Evolutionary conservation across 805 yeast species (phyloP).

Genomic region (Candida saitoana): DNA sequence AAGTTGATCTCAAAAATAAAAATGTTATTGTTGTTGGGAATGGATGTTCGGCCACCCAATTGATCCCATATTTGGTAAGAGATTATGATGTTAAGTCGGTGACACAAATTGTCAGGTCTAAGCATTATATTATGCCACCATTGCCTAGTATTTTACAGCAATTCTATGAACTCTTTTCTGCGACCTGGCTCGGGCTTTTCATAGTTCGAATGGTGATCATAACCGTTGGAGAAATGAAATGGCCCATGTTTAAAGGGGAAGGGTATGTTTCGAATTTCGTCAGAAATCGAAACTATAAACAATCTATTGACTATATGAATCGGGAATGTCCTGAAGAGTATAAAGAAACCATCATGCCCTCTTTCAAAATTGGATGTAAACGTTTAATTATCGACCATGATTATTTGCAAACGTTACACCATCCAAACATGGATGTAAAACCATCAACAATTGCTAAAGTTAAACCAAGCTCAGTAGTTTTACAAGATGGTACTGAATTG

Average conservation of each 20-base stretch:
- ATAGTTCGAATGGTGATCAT: conserved; percentile 23
- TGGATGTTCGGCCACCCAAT: conserved; percentile 8
- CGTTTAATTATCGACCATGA: conserved; percentile 35
- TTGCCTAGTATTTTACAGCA: conserved; percentile 17
- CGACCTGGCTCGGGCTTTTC: conserved; percentile 21
- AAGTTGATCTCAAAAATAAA: conserved; percentile 5
- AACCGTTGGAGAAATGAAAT: conserved; percentile 25
- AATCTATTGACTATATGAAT: conserved; percentile 23
- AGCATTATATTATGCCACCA: conserved; percentile 6
- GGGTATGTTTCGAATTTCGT: conserved; percentile 20
- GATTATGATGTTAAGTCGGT: conserved; percentile 4
- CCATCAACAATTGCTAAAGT: conserved; percentile 20
- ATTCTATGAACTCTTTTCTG: conserved; percentile 17
- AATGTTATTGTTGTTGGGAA: conserved; percentile 8
- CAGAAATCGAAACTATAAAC: conserved; percentile 18
- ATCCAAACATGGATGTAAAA: conserved; percentile 26
- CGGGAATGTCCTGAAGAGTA: conserved; percentile 27
- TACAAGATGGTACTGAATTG: conserved; percentile 23
- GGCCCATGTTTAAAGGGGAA: conserved; percentile 29
- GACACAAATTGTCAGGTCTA: conserved; percentile 7
- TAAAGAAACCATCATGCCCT: conserved; percentile 31
- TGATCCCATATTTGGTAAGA: conserved; percentile 6
- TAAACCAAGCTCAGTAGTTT: conserved; percentile 24
- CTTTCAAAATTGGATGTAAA: conserved; percentile 40
- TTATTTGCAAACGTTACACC: conserved; percentile 30